phyloP scores from a whole-genome alignment of 108 stramenopile species.

The Cyclotella cryptica region DNA sequence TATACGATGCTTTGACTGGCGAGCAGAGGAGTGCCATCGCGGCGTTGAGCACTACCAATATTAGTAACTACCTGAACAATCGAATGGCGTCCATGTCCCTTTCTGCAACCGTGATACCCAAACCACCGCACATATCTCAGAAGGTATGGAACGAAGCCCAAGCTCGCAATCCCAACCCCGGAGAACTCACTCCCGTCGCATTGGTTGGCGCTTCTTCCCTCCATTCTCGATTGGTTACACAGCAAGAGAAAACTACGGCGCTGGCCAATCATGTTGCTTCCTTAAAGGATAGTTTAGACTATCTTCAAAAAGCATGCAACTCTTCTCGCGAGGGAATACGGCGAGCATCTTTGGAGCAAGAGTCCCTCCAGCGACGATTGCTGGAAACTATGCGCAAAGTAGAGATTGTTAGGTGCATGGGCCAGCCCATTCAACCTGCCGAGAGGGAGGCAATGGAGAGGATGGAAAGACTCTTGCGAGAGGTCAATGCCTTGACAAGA shows the following conservation, averaged over 20 bases:
- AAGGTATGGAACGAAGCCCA: conserved; percentile 76
- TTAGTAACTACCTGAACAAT: neutral
- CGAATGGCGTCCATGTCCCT: neutral
- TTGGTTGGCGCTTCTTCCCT: conserved; percentile 73
- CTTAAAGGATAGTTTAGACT: conserved; percentile 35
- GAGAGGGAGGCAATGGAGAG: conserved; percentile 61
- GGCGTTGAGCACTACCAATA: conserved; percentile 31
- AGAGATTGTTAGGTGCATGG: conserved; percentile 79
- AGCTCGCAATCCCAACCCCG: conserved; percentile 85
- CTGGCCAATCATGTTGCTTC: conserved; percentile 40
- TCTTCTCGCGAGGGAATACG: conserved; percentile 25
- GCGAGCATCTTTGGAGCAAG: conserved; percentile 49
- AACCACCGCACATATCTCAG: conserved; percentile 69
- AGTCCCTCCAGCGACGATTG: conserved; percentile 53
- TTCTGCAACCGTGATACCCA: conserved; percentile 46
- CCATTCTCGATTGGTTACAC: conserved; percentile 63
- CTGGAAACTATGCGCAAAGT: conserved; percentile 77
- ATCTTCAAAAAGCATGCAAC: conserved; percentile 13
- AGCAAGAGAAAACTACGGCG: conserved; percentile 65
- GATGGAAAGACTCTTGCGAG: conserved; percentile 25
- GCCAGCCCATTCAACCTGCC: conserved; percentile 68
- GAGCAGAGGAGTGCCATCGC: conserved; percentile 51
- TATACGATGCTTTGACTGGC: conserved; percentile 77
- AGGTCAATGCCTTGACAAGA: conserved; percentile 20
- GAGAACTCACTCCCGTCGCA: conserved; percentile 63